phyloP scores from a whole-genome alignment of 2,329 filamentous ascomycete species.

The Pseudogymnoascus sp. region DNA sequence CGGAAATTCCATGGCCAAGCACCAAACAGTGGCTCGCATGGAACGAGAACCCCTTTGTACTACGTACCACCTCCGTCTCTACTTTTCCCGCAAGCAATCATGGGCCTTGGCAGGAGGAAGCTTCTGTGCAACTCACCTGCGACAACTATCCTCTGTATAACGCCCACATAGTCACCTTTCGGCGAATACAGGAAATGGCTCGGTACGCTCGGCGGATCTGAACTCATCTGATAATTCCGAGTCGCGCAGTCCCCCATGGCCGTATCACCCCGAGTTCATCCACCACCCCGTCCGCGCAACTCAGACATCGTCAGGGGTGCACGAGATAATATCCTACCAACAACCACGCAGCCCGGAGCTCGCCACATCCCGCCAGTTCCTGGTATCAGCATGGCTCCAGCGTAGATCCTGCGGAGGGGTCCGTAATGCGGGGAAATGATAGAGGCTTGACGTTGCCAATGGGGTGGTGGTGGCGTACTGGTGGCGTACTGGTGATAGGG shows the following conservation, averaged over 20 bases:
- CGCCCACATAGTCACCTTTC: not conserved
- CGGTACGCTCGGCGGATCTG: not conserved
- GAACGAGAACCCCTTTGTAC: not conserved
- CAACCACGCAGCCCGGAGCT: not conserved
- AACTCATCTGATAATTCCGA: slow-evolving; percentile 2
- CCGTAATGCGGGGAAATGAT: slow-evolving; percentile 1
- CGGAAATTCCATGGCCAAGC: not conserved
- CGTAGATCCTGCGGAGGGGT: not conserved
- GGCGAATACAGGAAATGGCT: not conserved
- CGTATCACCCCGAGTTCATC: not conserved
- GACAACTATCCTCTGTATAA: not conserved
- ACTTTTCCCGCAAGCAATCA: not conserved
- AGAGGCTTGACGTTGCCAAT: not conserved
- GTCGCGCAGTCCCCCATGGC: not conserved
- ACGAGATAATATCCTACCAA: not conserved
- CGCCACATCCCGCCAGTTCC: not conserved
- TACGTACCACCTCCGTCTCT: not conserved
- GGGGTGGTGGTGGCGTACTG: not conserved
- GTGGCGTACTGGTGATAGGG: not conserved
- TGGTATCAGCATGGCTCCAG: not conserved
- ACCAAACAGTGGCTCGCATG: not conserved
- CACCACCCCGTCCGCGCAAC: not conserved
- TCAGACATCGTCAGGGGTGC: not conserved
- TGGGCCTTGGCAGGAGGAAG: not conserved
- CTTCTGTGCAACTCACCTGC: not conserved